Percentiles rank a stretch among this genome's conserved stretches.
phyloP scores from a whole-genome alignment of 306 rosid genomes.

The Cajanus cajan region DNA sequence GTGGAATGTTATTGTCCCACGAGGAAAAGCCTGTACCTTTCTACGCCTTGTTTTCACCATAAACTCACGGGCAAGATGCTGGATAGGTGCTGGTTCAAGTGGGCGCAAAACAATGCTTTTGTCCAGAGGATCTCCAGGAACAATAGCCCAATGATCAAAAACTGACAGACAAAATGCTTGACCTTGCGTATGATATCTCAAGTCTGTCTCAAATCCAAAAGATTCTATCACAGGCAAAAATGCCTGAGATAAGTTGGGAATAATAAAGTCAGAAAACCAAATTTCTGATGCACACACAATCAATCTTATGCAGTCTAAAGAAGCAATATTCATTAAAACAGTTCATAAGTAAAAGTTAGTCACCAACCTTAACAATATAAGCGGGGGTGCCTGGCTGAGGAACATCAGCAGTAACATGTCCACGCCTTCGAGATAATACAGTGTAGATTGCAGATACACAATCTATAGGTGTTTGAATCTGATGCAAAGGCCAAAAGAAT shows the following conservation, averaged over 20 bases:
- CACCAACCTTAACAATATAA: constrained; percentile 80
- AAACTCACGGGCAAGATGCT: constrained; percentile 97
- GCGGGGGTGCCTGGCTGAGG: constrained; percentile 99
- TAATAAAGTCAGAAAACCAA: constrained; percentile 19
- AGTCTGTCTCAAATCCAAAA: constrained; percentile 94
- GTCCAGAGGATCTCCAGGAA: constrained; percentile 98
- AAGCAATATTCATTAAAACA: background rate
- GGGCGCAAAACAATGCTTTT: constrained; percentile 94
- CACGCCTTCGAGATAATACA: constrained; percentile 95
- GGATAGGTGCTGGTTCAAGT: constrained; percentile 97
- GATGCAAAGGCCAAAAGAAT: constrained; percentile 39
- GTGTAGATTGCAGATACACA: constrained; percentile 99
- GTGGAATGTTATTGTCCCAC: background rate
- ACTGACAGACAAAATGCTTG: constrained; percentile 88
- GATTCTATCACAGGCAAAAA: constrained; percentile 96
- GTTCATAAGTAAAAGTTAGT: constrained; percentile 15
- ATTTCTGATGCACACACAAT: background rate
- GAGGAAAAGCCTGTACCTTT: constrained; percentile 54
- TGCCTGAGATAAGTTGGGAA: constrained; percentile 56
- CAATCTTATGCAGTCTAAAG: background rate
- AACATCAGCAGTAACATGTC: constrained; percentile 98
- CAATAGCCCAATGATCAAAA: constrained; percentile 98
- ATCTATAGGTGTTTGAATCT: constrained; percentile 98
- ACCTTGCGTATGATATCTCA: constrained; percentile 97
- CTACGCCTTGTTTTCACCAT: constrained; percentile 99